These are phyloP conservation scores for Leccinum sublutescens DNA, from an alignment of 768 basidiomycete genomes.

Conservation along the genomic window DNA sequence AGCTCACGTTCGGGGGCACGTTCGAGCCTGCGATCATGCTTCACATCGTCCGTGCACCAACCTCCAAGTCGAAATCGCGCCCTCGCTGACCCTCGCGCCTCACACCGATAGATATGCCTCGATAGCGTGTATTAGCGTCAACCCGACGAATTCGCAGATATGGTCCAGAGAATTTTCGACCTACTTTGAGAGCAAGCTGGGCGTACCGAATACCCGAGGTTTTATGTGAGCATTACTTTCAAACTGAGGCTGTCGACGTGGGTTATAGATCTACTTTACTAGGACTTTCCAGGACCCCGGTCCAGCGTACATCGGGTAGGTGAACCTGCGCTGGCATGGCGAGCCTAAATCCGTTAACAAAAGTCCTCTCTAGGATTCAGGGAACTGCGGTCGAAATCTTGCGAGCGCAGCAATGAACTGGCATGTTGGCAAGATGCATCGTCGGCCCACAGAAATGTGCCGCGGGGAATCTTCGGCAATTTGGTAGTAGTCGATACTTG, in stretches of 20 bases:
- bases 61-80: neutral
- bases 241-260: neutral
- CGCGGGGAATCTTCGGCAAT: neutral
- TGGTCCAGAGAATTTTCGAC: constrained; percentile 57
- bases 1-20: constrained; percentile 36
- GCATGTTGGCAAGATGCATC: neutral
- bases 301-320: constrained; percentile 26
- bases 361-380: constrained; percentile 3
- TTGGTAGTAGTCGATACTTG: neutral
- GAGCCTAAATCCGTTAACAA: neutral
- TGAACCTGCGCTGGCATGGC: neutral
- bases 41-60: constrained; percentile 46
- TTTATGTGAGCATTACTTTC: constrained; percentile 49
- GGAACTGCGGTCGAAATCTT: constrained; percentile 17
- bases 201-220: constrained; percentile 50
- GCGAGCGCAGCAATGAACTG: constrained; percentile 5
- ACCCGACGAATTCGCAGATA: constrained; percentile 41
- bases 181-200: constrained; percentile 55
- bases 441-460: neutral
- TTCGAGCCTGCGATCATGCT: constrained; percentile 67
- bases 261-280: neutral
- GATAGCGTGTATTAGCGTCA: constrained; percentile 42
- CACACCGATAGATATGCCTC: constrained; percentile 46
- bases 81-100: neutral
- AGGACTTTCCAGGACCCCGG: constrained; percentile 30